These are phyloP conservation scores for Penicillium aurantiogriseum DNA, from an alignment of 2,329 filamentous ascomycete genomes.

Conservation along the genomic window DNA sequence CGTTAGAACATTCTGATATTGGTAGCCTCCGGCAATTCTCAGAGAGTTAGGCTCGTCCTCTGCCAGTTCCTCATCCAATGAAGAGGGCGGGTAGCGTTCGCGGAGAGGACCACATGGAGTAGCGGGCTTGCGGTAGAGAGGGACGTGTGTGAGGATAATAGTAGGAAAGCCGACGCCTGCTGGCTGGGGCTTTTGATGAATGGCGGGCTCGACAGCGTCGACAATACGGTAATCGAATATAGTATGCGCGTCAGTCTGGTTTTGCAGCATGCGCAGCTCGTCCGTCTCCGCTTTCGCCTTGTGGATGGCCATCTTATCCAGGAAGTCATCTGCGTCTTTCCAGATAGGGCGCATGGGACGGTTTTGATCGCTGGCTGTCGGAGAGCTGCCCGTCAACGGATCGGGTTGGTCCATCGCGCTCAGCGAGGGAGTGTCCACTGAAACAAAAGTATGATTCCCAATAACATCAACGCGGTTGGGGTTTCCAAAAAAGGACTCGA, in stretches of 20 bases:
- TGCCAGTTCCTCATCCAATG: constrained; percentile 56
- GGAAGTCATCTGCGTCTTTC: constrained; percentile 71
- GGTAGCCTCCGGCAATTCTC: constrained; percentile 74
- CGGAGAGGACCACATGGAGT: constrained; percentile 85
- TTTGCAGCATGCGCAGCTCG: constrained; percentile 65
- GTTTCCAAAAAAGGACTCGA: constrained; percentile 84
- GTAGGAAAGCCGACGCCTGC: constrained; percentile 69
- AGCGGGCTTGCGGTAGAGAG: constrained; percentile 75
- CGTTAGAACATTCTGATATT: constrained; percentile 93
- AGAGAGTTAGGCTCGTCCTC: constrained; percentile 75
- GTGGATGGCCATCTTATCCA: constrained; percentile 62
- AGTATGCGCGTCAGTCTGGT: constrained; percentile 53
- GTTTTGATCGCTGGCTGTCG: constrained; percentile 44
- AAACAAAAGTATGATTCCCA: constrained; percentile 93
- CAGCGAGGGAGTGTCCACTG: constrained; percentile 82
- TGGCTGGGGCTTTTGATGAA: constrained; percentile 22
- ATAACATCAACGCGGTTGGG: constrained; percentile 88
- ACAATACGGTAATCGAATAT: constrained; percentile 60
- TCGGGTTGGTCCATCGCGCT: constrained; percentile 67
- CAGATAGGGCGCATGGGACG: constrained; percentile 64
- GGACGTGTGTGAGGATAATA: constrained; percentile 86
- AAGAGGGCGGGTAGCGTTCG: constrained; percentile 75
- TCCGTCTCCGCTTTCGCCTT: constrained; percentile 68
- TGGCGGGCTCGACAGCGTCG: constrained; percentile 51
- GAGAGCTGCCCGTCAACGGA: constrained; percentile 45